Evolutionary conservation across 805 yeast species (phyloP).

Genomic region (Metschnikowia corniflorae): DNA sequence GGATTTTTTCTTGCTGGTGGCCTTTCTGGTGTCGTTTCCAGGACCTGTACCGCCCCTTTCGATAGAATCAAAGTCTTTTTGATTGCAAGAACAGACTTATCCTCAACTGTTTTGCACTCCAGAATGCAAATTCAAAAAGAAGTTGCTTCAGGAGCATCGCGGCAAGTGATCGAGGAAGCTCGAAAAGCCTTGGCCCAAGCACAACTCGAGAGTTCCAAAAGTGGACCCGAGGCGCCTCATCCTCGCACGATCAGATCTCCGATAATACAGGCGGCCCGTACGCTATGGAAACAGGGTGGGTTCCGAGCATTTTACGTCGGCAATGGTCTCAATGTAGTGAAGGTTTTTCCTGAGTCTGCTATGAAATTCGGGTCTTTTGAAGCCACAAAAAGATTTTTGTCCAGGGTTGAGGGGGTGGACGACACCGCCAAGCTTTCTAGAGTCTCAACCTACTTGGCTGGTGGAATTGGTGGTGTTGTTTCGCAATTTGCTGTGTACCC

Average conservation of each 20-base stretch:
- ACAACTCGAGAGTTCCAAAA: conserved; percentile 25
- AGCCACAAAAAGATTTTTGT: conserved; percentile 70
- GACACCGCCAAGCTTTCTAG: conserved; percentile 70
- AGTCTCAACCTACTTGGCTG: conserved; percentile 80
- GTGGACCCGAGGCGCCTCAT: conserved; percentile 39
- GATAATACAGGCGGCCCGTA: conserved; percentile 70
- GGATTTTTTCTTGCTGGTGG: conserved; percentile 96
- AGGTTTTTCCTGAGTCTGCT: conserved; percentile 95
- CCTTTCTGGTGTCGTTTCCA: conserved; percentile 87
- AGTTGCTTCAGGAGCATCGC: conserved; percentile 34
- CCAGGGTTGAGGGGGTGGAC: conserved; percentile 69
- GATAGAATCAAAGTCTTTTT: conserved; percentile 92
- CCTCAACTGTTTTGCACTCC: conserved; percentile 64
- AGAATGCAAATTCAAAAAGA: conserved; percentile 41
- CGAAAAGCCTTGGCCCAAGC: conserved; percentile 27
- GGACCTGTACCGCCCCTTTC: conserved; percentile 96
- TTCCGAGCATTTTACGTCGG: conserved; percentile 87
- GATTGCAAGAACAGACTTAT: conserved; percentile 83
- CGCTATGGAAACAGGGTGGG: conserved; percentile 87
- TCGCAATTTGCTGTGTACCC: conserved; percentile 94
- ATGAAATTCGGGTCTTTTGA: conserved; percentile 97
- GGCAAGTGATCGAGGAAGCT: conserved; percentile 34
- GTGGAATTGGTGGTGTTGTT: conserved; percentile 94
- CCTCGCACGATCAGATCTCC: conserved; percentile 62
- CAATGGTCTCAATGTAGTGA: conserved; percentile 87